Evolutionary conservation across 495 filamentous ascomycete species (phyloP), one percentile per base, ranked within the genome.

Genomic region (Hypoxylon cercidicola): DNA sequence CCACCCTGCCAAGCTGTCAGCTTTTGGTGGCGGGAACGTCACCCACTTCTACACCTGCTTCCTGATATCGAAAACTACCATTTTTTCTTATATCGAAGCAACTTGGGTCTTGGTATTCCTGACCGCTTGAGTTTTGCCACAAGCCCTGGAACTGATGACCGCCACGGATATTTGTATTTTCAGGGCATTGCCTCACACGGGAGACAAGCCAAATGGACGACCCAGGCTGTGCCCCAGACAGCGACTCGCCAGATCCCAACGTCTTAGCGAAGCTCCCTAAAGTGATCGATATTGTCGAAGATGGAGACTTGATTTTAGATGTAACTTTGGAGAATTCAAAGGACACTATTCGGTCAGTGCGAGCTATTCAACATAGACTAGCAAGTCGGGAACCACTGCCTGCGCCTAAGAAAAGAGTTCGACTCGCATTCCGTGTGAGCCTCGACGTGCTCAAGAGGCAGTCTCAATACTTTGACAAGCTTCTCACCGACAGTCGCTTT

Each of bases 391-490:
- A 69, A 1, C 58, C 62, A 4, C 70, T 68, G 3, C 60, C 70
- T 7, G 69, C 55, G 5, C 68, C 73, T 4, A 79, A 79, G 52
- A 62, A 75, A 56, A 72, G 51, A 28, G 60, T 69, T 11, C 61
- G 74, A 6, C 43, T 76, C 19, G 72, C 73, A 6, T 83, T 77
- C 66, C 73, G 81, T 12, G 79, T 78, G 1, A 67, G 71, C 4
- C 60, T 78, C 5, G 63, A 60, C 10, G 69, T 68, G 1, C 72
- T 83, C 10, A 83, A 75, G 63, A 67, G 76, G 37, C 70, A 79
- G 43, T 89, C 88, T 0, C 79, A 78, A 48, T 90, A 89, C 68
- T 90, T 90, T 62, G 75, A 74, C 47, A 80, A 75, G 35, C 78
- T 89, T 7, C 77, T 90, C 1, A 74, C 78, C 2, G 77, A 81